phyloP scores from a whole-genome alignment of 257 asterid genomes.

The Eucommia ulmoides region DNA sequence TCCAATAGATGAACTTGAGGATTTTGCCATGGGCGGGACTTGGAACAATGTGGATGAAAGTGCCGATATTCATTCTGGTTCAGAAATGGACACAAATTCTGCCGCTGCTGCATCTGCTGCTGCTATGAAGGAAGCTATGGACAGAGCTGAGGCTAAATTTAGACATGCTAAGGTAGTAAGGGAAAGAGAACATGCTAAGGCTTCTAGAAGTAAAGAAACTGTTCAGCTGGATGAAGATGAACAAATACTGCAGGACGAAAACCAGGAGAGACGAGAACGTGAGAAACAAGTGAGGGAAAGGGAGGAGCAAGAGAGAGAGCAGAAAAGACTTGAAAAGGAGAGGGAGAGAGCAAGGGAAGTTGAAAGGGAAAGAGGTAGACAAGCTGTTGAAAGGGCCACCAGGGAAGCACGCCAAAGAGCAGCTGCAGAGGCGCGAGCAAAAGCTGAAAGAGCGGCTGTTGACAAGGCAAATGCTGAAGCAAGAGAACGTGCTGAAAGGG shows the following conservation, averaged over 20 bases:
- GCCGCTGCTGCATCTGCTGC: constrained; percentile 95
- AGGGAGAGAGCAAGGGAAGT: constrained; percentile 59
- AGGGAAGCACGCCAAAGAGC: constrained; percentile 93
- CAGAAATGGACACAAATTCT: constrained; percentile 56
- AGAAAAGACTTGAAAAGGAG: constrained; percentile 62
- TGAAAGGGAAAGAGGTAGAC: constrained; percentile 75
- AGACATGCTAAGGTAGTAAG: constrained; percentile 96
- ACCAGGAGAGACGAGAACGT: constrained; percentile 55
- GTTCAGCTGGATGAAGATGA: constrained; percentile 47
- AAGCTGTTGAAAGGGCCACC: constrained; percentile 96
- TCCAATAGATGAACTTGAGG: constrained; percentile 83
- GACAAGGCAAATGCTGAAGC: constrained; percentile 72
- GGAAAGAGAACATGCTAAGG: constrained; percentile 81
- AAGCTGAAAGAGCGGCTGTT: constrained; percentile 6
- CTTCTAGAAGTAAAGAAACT: constrained; percentile 58
- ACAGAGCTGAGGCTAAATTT: constrained; percentile 93
- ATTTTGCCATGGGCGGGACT: constrained; percentile 64
- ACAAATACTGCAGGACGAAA: constrained; percentile 40
- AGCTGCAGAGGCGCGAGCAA: constrained; percentile 55
- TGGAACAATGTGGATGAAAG: constrained; percentile 34
- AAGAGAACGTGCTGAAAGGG: constrained; percentile 80
- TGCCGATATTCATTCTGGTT: constrained; percentile 33
- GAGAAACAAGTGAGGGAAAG: constrained; percentile 49
- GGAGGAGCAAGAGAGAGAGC: constrained; percentile 84
- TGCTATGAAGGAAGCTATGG: constrained; percentile 99